phyloP scores from a whole-genome alignment of 441 rosid species.

The Adansonia rubrostipa region DNA sequence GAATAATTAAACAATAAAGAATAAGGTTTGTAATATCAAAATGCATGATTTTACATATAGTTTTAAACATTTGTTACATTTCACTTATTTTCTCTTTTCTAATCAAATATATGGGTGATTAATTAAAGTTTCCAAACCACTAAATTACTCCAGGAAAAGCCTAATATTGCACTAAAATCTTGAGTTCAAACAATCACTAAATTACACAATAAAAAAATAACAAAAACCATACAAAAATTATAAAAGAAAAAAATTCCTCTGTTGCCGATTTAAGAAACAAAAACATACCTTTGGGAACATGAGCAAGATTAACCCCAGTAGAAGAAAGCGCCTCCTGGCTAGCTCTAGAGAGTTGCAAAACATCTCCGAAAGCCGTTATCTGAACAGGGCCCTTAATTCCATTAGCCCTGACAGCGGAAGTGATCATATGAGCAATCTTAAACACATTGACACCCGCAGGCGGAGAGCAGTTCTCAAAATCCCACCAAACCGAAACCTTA shows the following conservation, averaged over 20 bases:
- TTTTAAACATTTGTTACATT: not conserved
- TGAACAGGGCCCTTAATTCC: constrained; percentile 91
- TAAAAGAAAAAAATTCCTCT: not conserved
- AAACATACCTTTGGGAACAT: constrained; percentile 64
- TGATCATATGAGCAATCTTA: constrained; percentile 56
- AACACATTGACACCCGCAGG: constrained; percentile 67
- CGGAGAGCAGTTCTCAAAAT: constrained; percentile 80
- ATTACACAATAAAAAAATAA: not conserved
- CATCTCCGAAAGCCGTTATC: constrained; percentile 84
- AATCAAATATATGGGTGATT: not conserved
- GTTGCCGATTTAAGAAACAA: not conserved
- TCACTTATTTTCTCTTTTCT: not conserved
- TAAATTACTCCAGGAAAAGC: not conserved
- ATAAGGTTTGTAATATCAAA: not conserved
- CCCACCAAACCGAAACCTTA: constrained; percentile 95
- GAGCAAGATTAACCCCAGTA: constrained; percentile 71
- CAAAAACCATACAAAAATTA: not conserved
- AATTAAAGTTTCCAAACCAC: not conserved
- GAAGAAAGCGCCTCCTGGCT: constrained; percentile 78
- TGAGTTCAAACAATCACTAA: not conserved
- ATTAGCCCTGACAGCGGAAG: constrained; percentile 64
- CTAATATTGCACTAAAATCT: not conserved
- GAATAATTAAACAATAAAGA: not conserved
- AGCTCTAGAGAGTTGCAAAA: constrained; percentile 62
- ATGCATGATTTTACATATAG: not conserved